Evolutionary conservation across 2,329 filamentous ascomycete genomes (phyloP), one percentile per base, ranked within the genome.

Genomic region (Geosmithia putterillii): DNA sequence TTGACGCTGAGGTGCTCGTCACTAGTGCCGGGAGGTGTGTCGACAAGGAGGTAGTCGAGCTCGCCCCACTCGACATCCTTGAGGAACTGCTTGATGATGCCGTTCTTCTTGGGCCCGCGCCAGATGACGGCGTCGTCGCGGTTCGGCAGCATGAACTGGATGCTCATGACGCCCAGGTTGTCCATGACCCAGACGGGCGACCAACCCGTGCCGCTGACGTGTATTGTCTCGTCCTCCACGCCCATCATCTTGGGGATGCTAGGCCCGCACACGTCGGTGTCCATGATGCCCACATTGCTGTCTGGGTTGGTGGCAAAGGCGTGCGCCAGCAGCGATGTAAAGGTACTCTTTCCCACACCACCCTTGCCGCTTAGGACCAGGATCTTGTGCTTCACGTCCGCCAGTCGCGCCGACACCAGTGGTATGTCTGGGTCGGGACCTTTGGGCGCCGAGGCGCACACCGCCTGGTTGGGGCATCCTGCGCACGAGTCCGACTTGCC

Each of bases 171-270:
- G 2, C 83, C 86, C 3, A 98, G 70, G 54, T 96, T 98, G 54
- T 96, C 92, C 53, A 81, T 76, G 15, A 95, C 89, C 86, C 89
- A 96, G 14, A 96, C 90, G 0, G 92, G 92, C 57, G 83, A 87
- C 92, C 89, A 95, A 2, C 92, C 92, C 1, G 82, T 78, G 43
- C 78, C 83, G 57, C 82, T 92, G 43, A 95, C 79, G 60, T 98
- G 92, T 42, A 98, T 92, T 1, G 85, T 94, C 65, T 98, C 90
- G 21, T 79, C 69, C 62, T 95, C 89, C 1, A 95, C 90, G 28
- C 92, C 92, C 81, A 98, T 89, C 90, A 98, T 96, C 67, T 95
- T 95, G 18, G 92, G 92, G 54, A 98, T 95, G 50, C 81, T 87
- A 1, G 92, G 92, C 0, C 92, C 92, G 64, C 88, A 95, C 48